Evolutionary conservation across 768 basidiomycete genomes (phyloP).

Genomic region (Rhizopogon rudus): DNA sequence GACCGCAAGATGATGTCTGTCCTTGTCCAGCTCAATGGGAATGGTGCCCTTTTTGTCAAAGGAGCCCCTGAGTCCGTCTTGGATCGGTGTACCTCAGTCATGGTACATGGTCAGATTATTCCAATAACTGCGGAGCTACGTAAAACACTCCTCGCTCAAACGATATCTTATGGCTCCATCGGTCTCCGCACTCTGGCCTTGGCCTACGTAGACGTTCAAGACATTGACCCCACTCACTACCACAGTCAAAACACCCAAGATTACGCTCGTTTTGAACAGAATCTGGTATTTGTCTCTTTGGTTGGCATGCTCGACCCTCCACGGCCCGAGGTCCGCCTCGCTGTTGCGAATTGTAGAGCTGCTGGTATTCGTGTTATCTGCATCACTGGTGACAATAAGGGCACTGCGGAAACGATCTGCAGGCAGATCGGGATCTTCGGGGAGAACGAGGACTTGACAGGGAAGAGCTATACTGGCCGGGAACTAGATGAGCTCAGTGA

Average conservation of each 20-base stretch:
- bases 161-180: slow-evolving; percentile 66
- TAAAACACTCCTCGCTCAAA: slow-evolving; percentile 54
- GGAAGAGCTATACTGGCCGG: slow-evolving; percentile 92
- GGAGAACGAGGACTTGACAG: slow-evolving; percentile 81
- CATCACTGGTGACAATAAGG: slow-evolving; percentile 97
- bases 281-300: slow-evolving; percentile 91
- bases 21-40: slow-evolving; percentile 63
- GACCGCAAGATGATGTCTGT: slow-evolving; percentile 99
- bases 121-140: slow-evolving; percentile 65
- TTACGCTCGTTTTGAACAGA: slow-evolving; percentile 86
- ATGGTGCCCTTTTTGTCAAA: slow-evolving; percentile 86
- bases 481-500: slow-evolving; percentile 81
- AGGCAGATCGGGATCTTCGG: slow-evolving; percentile 93
- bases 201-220: slow-evolving; percentile 76
- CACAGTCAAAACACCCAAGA: slow-evolving; percentile 72
- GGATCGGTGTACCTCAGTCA: slow-evolving; percentile 76
- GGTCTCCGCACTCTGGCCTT: slow-evolving; percentile 91
- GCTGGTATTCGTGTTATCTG: slow-evolving; percentile 96
- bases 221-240: slow-evolving; percentile 79
- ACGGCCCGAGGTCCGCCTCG: slow-evolving; percentile 83
- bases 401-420: slow-evolving; percentile 96
- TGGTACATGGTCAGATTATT: slow-evolving; percentile 57
- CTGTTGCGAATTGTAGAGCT: slow-evolving; percentile 85
- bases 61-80: slow-evolving; percentile 95
- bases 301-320: slow-evolving; percentile 99